Evolutionary conservation across 2,329 filamentous ascomycete genomes (phyloP), one percentile per base, ranked within the genome.

Genomic region (Pyrenochaeta sp.): DNA sequence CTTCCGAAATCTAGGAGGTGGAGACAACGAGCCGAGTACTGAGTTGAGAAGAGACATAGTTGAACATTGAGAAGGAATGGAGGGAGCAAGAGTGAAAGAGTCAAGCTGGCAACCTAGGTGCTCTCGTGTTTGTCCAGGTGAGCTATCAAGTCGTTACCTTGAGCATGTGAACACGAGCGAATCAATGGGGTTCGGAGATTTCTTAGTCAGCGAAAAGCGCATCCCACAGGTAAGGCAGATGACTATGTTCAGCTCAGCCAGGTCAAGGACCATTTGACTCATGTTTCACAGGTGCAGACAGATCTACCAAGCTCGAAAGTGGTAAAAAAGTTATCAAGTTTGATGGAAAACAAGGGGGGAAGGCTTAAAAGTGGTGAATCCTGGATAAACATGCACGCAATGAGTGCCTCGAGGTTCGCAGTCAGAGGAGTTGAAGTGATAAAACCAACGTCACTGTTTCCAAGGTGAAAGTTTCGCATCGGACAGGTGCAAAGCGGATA

Each of bases 21-120:
- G 74, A 27, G 73, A 75, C 27, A 77, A 63, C 27, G 72, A 73
- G 39, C 73, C 74, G n/a, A 76, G 64, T 4, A 77, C 72, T 3
- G 74, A 77, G 48, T 73, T 76, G 28, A 77, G 65, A 42, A 77
- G 58, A 13, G 74, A 76, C 73, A 76, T 76, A 27, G 22, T 60
- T 32, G 36, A 49, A 56, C 42, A 24, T 10, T 32, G 50, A 61
- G 28, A 39, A 24, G 19, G 10, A 43, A 25, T 36, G 28, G 50
- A 39, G 30, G 9, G 25, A 10, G 37, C 47, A 42, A 28, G 19
- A 37, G 48, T 32, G 46, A 47, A 15, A 46, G 37, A 42, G 28
- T 22, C 32, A 49, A 56, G 53, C 50, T 56, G 44, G 15, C 36
- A 40, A 51, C 49, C 28, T 37, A 30, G 15, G 55, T 56, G 50